Evolutionary conservation across 2,329 filamentous ascomycete genomes (phyloP).

Genomic region (Alternaria sp.): DNA sequence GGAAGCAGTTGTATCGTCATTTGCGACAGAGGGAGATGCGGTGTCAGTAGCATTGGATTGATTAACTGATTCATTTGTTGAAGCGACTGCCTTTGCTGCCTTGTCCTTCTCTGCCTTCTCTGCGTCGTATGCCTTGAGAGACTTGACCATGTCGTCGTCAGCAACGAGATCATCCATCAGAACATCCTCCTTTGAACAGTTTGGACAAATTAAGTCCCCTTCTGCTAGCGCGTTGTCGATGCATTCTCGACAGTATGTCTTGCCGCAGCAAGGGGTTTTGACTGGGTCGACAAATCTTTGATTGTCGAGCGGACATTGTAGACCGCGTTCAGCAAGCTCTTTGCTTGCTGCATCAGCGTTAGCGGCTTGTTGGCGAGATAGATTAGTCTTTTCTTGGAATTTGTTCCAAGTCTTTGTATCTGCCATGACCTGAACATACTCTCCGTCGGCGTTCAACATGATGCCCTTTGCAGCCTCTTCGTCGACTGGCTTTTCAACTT

Average conservation of each 20-base stretch:
- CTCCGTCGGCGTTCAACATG: conserved; percentile 97
- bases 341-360: conserved; percentile 79
- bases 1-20: conserved; percentile 33
- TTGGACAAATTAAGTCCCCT: conserved; percentile 95
- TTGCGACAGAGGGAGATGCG: conserved; percentile 26
- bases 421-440: conserved; percentile 95
- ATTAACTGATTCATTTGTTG: conserved; percentile 27
- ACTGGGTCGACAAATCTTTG: conserved; percentile 98
- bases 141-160: conserved; percentile 78
- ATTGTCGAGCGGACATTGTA: conserved; percentile 96
- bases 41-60: conserved; percentile 16
- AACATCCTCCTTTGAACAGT: conserved; percentile 88
- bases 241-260: conserved; percentile 99
- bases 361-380: conserved; percentile 81
- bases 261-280: conserved; percentile 98
- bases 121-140: conserved; percentile 76
- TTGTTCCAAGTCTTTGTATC: conserved; percentile 97
- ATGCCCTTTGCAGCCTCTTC: conserved; percentile 88
- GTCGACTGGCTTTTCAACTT: conserved; percentile 87
- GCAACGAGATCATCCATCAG: conserved; percentile 81
- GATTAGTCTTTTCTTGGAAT: conserved; percentile 93
- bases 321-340: conserved; percentile 83
- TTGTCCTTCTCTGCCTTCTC: conserved; percentile 55
- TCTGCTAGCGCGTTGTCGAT: conserved; percentile 99
- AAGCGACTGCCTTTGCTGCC: conserved; percentile 41